Base-by-base conservation (phyloP, 352 stramenopile genomes). In the Globisporangium nagaii region DNA sequence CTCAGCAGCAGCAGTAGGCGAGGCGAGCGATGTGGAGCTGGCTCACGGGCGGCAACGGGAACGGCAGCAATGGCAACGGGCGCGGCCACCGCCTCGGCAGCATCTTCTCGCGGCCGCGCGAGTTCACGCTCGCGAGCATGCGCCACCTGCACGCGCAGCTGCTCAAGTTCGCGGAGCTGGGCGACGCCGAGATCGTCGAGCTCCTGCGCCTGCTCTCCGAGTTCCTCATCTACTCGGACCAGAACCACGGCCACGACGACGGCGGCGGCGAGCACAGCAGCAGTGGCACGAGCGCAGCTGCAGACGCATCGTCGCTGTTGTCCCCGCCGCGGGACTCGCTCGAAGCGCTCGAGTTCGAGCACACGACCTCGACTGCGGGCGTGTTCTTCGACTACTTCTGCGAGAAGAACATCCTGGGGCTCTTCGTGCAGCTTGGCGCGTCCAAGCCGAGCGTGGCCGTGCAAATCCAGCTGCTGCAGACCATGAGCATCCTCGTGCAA, bases 381-480 rank as follows among this genome's bases (percentile, higher is more conserved):
- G 66, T 76, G 50, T 92, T 98, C 52, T 98, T 98, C 67, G 90
- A 97, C 60, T 98, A 98, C 72, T 98, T 98, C 70, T 97, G 91
- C 58, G 93, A 98, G 70, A 98, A 97, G 58, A 97, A 97, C 63
- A 96, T 98, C 41, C 65, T 98, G 3, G 78, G 78, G 13, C 71
- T 98, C 48, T 75, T 98, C 11, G 75, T 98, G 9, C 77, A 96
- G 40, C 46, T 95, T 20, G 87, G 84, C 46, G 66, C 73, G 27
- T 81, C 75, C 32, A 20, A 56, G 62, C 64, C 79, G 22, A 70
- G 63, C 19, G 58, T 85, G 17, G 48, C 67, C n/a, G 79, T 93
- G 60, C 96, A 98, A 70, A 81, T 96, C 10, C 88, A 98, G 69
- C 70, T 98, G 34, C 80, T 98, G 27, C 88, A 96, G 71, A 97